Evolutionary conservation across 139 green algal genomes (phyloP), one percentile per base, ranked within the genome.

Genomic region (Mesotaenium endlicherianum): DNA sequence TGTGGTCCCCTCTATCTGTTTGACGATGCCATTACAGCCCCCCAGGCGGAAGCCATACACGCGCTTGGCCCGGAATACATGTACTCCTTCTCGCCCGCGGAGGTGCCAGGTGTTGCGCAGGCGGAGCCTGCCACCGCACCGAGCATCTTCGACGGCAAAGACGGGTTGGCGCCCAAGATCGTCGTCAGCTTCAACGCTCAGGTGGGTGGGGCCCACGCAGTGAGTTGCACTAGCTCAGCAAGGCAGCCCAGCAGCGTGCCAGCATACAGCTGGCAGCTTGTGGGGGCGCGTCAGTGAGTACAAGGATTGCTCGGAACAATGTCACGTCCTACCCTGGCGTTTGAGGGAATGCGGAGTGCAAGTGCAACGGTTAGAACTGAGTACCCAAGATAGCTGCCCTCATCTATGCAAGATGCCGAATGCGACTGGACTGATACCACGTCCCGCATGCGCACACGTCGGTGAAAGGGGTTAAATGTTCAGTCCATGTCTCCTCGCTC

Each of bases 1-100:
- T 43, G 85, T 60, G 80, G 80, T 0, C 80, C 80, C 3, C 77
- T 86, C 44, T 86, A 86, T 42, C 38, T 86, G 17, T 86, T 86
- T 36, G 77, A 84, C 8, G 80, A 86, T 39, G 14, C 42, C 11
- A 59, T 86, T 16, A 26, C 80, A 20, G 5, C 72, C 4, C 20
- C 70, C 20, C 80, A 86, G 36, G 36, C 76, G n/a, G 77, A n/a
- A 20, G 77, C 34, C 40, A 55, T 86, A 3, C 39, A 80, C 70
- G 20, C 30, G 41, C 70, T 86, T 30, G 80, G 80, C 30, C 70
- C 80, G 17, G 70, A 40, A 20, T 86, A 86, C 70, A 86, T 85
- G 38, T 84, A 84, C 80, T 85, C 80, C 2, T 86, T 86, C 70
- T 43, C 38, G n/a, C 31, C 39, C 72, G 34, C 30, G 30, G 80